phyloP scores from a whole-genome alignment of 1,284 basidiomycete genomes.

The Tilletia setariae region DNA sequence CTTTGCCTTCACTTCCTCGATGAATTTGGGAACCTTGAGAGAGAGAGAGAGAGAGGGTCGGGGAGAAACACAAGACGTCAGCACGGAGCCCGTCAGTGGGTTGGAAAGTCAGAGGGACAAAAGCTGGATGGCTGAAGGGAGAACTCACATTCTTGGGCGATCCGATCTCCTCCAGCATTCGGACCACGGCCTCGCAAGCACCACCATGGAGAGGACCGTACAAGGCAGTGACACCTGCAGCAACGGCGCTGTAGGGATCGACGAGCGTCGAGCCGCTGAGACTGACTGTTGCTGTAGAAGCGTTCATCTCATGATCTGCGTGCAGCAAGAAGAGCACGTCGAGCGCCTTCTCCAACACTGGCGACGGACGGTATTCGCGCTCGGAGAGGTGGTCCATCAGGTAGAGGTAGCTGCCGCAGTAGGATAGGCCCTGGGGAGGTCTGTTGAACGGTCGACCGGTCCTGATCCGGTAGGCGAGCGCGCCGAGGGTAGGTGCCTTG shows the following conservation, averaged over 20 bases:
- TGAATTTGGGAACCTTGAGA: slow-evolving; percentile 6
- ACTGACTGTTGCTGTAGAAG: slow-evolving; percentile 68
- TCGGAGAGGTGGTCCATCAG: slow-evolving; percentile 77
- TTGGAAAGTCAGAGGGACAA: slow-evolving; percentile 68
- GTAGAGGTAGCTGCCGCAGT: slow-evolving; percentile 77
- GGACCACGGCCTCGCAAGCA: slow-evolving; percentile 23
- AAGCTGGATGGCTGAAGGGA: too few relatives aligned
- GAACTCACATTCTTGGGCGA: slow-evolving; percentile 17
- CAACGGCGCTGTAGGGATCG: slow-evolving; percentile 77
- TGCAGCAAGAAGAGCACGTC: slow-evolving; percentile 81
- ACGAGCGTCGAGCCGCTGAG: slow-evolving; percentile 67
- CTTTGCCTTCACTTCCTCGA: slow-evolving; percentile 73
- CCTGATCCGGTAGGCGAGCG: slow-evolving; percentile 81
- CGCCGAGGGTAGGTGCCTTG: slow-evolving; percentile 79
- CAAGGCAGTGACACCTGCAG: slow-evolving; percentile 23
- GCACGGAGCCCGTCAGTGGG: slow-evolving; percentile 83
- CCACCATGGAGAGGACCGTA: slow-evolving; percentile 71
- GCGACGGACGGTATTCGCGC: slow-evolving; percentile 67
- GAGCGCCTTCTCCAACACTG: slow-evolving; percentile 75
- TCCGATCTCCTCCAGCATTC: slow-evolving; percentile 18
- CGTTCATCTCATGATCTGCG: slow-evolving; percentile 77
- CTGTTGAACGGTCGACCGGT: slow-evolving; percentile 82
- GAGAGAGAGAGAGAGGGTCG: too few relatives aligned
- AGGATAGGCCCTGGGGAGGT: slow-evolving; percentile 74
- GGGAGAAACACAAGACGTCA: background rate